Evolutionary conservation across 805 yeast genomes (phyloP).

Genomic region (Jamesozyma jinghongensis): DNA sequence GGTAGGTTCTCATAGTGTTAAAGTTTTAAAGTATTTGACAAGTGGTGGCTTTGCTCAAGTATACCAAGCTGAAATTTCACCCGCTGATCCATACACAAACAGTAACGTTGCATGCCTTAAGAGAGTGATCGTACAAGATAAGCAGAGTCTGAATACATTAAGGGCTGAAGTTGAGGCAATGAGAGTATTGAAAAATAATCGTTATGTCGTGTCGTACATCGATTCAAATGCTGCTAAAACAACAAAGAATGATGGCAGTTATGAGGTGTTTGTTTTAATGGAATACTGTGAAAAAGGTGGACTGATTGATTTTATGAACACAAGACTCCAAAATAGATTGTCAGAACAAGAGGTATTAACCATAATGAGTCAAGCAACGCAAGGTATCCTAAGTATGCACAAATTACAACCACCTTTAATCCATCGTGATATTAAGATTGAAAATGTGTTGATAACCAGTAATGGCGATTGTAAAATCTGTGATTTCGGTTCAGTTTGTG

Average conservation of each 20-base stretch:
- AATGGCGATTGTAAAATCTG: slow-evolving; percentile 57
- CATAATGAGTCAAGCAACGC: slow-evolving; percentile 61
- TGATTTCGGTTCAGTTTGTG: slow-evolving; percentile 77
- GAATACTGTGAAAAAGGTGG: slow-evolving; percentile 75
- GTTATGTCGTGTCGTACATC: slow-evolving; percentile 77
- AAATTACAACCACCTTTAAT: slow-evolving; percentile 59
- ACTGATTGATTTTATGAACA: slow-evolving; percentile 70
- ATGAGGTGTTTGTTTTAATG: slow-evolving; percentile 74
- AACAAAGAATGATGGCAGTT: slow-evolving; percentile 41
- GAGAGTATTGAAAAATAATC: slow-evolving; percentile 75
- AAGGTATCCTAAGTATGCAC: slow-evolving; percentile 74
- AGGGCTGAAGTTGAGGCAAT: slow-evolving; percentile 97
- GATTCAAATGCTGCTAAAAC: slow-evolving; percentile 91
- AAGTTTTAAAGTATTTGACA: slow-evolving; percentile 62
- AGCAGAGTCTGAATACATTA: slow-evolving; percentile 67
- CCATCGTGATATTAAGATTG: slow-evolving; percentile 77
- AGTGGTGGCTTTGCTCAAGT: slow-evolving; percentile 97
- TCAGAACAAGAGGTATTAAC: slow-evolving; percentile 58
- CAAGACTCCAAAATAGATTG: slow-evolving; percentile 55
- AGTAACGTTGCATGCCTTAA: slow-evolving; percentile 69
- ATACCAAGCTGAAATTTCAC: slow-evolving; percentile 64
- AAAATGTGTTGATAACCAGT: slow-evolving; percentile 59
- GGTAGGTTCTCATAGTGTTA: slow-evolving; percentile 76
- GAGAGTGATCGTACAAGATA: slow-evolving; percentile 89
- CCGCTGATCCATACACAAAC: slow-evolving; percentile 46